phyloP scores from a whole-genome alignment of 108 stramenopile genomes.

The Conticribra weissflogii region DNA sequence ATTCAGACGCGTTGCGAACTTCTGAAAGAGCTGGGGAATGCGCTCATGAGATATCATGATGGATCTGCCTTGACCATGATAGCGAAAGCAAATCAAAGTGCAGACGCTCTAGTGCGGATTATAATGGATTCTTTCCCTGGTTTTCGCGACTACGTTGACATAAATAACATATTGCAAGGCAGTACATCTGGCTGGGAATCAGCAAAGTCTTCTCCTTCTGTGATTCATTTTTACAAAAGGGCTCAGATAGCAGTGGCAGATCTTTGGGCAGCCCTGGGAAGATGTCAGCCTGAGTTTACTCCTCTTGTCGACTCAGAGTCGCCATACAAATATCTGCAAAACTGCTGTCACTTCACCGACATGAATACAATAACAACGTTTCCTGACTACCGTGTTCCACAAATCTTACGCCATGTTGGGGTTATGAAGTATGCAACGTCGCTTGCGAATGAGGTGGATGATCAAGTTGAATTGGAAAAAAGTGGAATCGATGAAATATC shows the following conservation, averaged over 20 bases:
- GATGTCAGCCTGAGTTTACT: slow-evolving; percentile 9
- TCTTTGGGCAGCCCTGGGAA: slow-evolving; percentile 74
- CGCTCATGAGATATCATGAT: slow-evolving; percentile 52
- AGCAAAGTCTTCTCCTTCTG: slow-evolving; percentile 21
- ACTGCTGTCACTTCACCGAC: slow-evolving; percentile 53
- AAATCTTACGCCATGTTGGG: slow-evolving; percentile 75
- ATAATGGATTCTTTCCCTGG: slow-evolving; percentile 77
- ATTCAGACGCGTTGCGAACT: slow-evolving; percentile 61
- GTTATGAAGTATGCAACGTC: slow-evolving; percentile 69
- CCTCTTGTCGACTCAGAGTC: not conserved
- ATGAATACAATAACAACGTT: slow-evolving; percentile 82
- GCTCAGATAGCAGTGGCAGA: slow-evolving; percentile 93
- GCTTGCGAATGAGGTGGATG: slow-evolving; percentile 66
- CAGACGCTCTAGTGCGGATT: slow-evolving; percentile 60
- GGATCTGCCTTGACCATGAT: slow-evolving; percentile 72
- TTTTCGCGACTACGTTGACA: slow-evolving; percentile 74
- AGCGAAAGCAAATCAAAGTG: slow-evolving; percentile 53
- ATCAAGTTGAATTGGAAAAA: slow-evolving; percentile 46
- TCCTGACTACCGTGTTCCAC: slow-evolving; percentile 94
- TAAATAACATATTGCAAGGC: slow-evolving; percentile 1
- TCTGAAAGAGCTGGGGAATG: slow-evolving; percentile 77
- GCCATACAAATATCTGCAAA: slow-evolving; percentile 11
- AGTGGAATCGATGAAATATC: slow-evolving; percentile 79
- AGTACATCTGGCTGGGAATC: slow-evolving; percentile 21
- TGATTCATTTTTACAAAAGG: slow-evolving; percentile 84